phyloP scores from a whole-genome alignment of 192 early-diverging fungal genomes.

The Pilobolus umbonatus region DNA sequence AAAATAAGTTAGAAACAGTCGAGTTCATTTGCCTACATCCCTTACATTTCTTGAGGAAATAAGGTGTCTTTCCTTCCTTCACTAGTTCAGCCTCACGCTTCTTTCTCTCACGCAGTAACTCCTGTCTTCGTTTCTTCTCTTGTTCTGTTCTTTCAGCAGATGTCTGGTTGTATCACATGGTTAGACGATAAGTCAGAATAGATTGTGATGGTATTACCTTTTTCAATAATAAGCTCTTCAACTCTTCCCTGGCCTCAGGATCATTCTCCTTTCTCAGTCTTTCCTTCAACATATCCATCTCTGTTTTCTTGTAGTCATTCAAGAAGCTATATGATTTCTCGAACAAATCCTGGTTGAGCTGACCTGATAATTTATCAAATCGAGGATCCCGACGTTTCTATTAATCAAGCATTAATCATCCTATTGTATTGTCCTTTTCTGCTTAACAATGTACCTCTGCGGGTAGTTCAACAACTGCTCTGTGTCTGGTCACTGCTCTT shows the following conservation, averaged over 20 bases:
- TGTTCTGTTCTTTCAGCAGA: constrained; percentile 17
- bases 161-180: constrained; percentile 7
- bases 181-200: constrained; percentile 1
- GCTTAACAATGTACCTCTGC: constrained; percentile 39
- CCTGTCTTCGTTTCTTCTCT: constrained; percentile 38
- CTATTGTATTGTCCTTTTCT: not conserved
- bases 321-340: constrained; percentile 90
- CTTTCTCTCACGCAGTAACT: constrained; percentile 70
- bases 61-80: constrained; percentile 89
- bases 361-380: constrained; percentile 86
- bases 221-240: constrained; percentile 55
- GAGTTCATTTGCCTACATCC: constrained; percentile 11
- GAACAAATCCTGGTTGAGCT: constrained; percentile 89
- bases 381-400: constrained; percentile 87
- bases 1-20: not conserved
- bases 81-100: constrained; percentile 79
- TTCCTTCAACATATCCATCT: constrained; percentile 64
- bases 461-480: constrained; percentile 62
- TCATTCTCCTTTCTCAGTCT: constrained; percentile 66
- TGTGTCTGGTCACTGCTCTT: constrained; percentile 62
- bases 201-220: constrained; percentile 48
- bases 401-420: not conserved
- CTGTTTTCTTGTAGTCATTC: constrained; percentile 68
- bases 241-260: constrained; percentile 47
- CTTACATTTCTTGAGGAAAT: constrained; percentile 86